Evolutionary conservation across 352 stramenopile genomes (phyloP).

Genomic region (Phytophthora sojae): DNA sequence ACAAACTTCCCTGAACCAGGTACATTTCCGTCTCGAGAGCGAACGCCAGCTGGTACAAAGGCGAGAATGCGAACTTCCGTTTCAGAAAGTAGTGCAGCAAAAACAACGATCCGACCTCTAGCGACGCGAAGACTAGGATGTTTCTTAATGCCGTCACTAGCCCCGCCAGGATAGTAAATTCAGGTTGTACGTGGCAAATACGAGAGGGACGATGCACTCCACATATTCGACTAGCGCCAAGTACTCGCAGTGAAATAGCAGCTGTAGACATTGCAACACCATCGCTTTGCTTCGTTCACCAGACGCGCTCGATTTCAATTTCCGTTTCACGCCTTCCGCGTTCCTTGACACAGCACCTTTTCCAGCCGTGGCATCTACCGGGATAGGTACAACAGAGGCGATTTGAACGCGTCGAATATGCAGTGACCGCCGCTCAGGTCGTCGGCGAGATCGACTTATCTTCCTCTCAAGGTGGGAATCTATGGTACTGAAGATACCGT

Average conservation of each 20-base stretch:
- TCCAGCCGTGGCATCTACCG: neutral
- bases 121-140: slow-evolving; percentile 26
- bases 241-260: slow-evolving; percentile 46
- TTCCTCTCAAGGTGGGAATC: slow-evolving; percentile 1
- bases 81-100: slow-evolving; percentile 30
- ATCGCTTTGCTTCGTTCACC: slow-evolving; percentile 10
- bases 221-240: slow-evolving; percentile 45
- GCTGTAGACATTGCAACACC: slow-evolving; percentile 25
- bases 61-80: slow-evolving; percentile 34
- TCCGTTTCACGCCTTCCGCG: too few relatives aligned
- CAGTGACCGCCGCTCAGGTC: neutral
- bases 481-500: slow-evolving; percentile 1
- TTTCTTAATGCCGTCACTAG: slow-evolving; percentile 2
- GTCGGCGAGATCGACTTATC: slow-evolving; percentile 2
- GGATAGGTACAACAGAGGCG: neutral
- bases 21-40: slow-evolving; percentile 39
- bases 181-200: slow-evolving; percentile 38
- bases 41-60: slow-evolving; percentile 44
- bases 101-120: slow-evolving; percentile 43
- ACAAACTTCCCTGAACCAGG: neutral
- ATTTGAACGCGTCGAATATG: neutral
- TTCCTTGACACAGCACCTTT: neutral
- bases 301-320: neutral
- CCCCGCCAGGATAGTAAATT: slow-evolving; percentile 36
- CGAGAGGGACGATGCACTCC: slow-evolving; percentile 41